Evolutionary conservation across 2,329 filamentous ascomycete genomes (phyloP), one percentile per base, ranked within the genome.

Genomic region (Pseudogymnoascus sp.): DNA sequence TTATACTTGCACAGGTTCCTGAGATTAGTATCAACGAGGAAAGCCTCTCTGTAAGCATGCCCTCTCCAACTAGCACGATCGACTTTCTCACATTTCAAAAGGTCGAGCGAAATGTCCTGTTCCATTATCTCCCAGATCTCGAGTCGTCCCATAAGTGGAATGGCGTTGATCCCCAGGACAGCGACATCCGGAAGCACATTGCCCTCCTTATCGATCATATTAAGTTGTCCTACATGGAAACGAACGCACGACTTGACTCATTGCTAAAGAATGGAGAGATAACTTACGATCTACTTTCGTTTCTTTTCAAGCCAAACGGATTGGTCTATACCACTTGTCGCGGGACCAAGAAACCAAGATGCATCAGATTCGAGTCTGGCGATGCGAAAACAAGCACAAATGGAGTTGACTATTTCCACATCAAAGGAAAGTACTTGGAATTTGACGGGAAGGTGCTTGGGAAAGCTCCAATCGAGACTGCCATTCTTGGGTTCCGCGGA

Each of bases 381-480:
- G 18, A 63, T 37, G 62, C n/a, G 31, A 60, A 61, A 46, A 18
- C 11, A 23, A 46, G 18, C 3, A 50, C 28, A 16, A 11, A 16
- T 46, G 42, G 40, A 37, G 42, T 62, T 21, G 28, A 61, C 16
- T 64, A 64, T 61, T 67, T 64, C 36, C 31, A 66, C 38, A 63
- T 67, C 23, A 60, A 63, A 44, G 46, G 59, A 18, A 31, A 44
- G 40, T 71, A 73, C 64, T 64, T 75, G 40, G 67, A 75, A 66
- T 74, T 70, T 68, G 59, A 75, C 56, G 67, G 70, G 59, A 66
- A 70, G 62, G 61, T 67, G 28, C 71, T 69, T 66, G 68, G 68
- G 16, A 63, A 72, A 60, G 67, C 66, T 31, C 66, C 67, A 8
- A 70, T 69, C 56, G 66, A 70, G 62, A 64, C 46, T 23, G 36